A percentile compares a stretch with the other conserved stretches of the same genome.
Conservation (phyloP, 2,329 filamentous ascomycete genomes). For the Alternaria viburni region DNA sequence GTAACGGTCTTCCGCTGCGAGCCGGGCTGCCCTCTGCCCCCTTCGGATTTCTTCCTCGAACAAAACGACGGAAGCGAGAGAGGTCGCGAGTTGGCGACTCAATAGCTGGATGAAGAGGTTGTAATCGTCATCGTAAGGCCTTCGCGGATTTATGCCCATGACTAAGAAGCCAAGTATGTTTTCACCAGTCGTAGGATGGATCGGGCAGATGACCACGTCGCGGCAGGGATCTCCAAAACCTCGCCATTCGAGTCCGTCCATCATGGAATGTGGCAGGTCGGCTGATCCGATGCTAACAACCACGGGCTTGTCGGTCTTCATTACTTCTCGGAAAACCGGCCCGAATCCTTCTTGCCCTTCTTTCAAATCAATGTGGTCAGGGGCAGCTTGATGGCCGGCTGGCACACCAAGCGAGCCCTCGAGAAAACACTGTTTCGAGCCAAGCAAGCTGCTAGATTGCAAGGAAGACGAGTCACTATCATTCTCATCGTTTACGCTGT, state of each 20-base stretch:
- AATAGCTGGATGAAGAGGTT: constrained; percentile 77
- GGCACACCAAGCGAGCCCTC: constrained; percentile 76
- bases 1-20: constrained; percentile 78
- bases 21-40: constrained; percentile 73
- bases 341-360: constrained; percentile 75
- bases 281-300: constrained; percentile 71
- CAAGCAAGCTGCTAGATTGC: constrained; percentile 69
- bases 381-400: constrained; percentile 65
- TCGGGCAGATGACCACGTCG: constrained; percentile 77
- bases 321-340: constrained; percentile 76
- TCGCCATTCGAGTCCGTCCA: constrained; percentile 71
- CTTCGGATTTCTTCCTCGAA: constrained; percentile 84
- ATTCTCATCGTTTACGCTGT: constrained; percentile 73
- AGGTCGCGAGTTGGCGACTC: constrained; percentile 77
- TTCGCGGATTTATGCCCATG: constrained; percentile 77
- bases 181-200: constrained; percentile 78
- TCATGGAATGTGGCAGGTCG: constrained; percentile 68
- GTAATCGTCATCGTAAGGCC: constrained; percentile 82
- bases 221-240: constrained; percentile 74
- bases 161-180: constrained; percentile 78
- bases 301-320: constrained; percentile 70
- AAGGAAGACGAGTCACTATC: constrained; percentile 76
- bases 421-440: constrained; percentile 69
- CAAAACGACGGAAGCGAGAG: constrained; percentile 79
- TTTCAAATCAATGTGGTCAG: constrained; percentile 70